Base-by-base conservation (phyloP, 495 filamentous ascomycete genomes). In the Penicillium alfredii region DNA sequence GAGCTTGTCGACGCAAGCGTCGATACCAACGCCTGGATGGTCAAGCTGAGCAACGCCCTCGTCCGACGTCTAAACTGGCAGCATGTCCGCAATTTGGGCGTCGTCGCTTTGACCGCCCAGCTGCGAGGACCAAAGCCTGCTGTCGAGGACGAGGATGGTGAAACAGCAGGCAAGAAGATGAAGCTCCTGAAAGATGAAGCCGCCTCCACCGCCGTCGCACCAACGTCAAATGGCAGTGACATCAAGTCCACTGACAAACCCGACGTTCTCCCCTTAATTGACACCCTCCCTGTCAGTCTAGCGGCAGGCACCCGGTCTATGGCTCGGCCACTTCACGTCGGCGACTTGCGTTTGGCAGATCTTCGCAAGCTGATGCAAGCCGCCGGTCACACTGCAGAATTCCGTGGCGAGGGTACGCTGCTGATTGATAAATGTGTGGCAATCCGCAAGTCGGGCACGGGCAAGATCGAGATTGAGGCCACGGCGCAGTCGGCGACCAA, bases 21-120 rank as follows among this genome's bases (percentile, higher is more conserved):
- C 23, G 92, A 99, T 50, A 97, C 89, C 5, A 97, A 96, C 55
- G 90, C 92, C 14, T 99, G 92, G 92, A 81, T 82, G 17, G 83
- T 97, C 32, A 94, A 87, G 51, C 72, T 99, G 18, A 86, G 83
- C 38, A 85, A 88, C 40, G 65, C 73, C 25, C 76, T 99, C 16
- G 81, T 92, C 19, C 82, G 82, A 48, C 76, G 81, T 15, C 66
- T 99, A 14, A 86, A 84, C 53, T 97, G 93, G 92, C 93, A 97
- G 69, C 86, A 88, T 35, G 87, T 97, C 31, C 76, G 81, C 44
- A 88, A 82, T 4, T 66, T 97, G 5, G 87, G 87, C 24, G 85
- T 99, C 26, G 90, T 93, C 17, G 88, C 86, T 5, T 64, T 96
- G 24, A 89, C 83, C 4, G 89, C 85, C 4, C 70, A 77, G 23